phyloP scores from a whole-genome alignment of 805 yeast species.

The Sugiyamaella boreocaroliniensis region DNA sequence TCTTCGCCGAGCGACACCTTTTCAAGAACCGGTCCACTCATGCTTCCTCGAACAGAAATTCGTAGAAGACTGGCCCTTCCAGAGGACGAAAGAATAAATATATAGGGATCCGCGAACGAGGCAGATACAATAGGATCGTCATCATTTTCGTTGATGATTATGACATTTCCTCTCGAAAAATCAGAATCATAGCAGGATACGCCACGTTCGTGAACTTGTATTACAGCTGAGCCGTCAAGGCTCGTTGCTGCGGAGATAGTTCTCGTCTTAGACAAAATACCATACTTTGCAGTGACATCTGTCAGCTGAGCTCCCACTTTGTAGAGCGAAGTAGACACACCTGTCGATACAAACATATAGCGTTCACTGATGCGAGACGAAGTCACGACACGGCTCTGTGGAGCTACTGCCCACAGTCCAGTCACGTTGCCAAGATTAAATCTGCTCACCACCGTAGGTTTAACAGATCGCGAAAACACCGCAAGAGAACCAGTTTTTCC shows the following conservation, averaged over 20 bases:
- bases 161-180: constrained; percentile 5
- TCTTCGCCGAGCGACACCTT: constrained; percentile 1
- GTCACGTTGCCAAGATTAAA: constrained; percentile 66
- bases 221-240: constrained; percentile 47
- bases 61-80: constrained; percentile 11
- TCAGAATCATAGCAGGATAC: constrained; percentile 44
- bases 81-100: constrained; percentile 22
- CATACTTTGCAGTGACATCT: constrained; percentile 33
- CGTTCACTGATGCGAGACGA: constrained; percentile 40
- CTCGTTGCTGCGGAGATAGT: constrained; percentile 65
- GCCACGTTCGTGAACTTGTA: constrained; percentile 67
- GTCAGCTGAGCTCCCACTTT: constrained; percentile 40
- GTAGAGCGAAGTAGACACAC: constrained; percentile 36
- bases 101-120: constrained; percentile 24
- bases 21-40: constrained; percentile 2
- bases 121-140: constrained; percentile 13
- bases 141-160: not conserved
- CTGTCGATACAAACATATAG: constrained; percentile 67
- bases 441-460: constrained; percentile 61
- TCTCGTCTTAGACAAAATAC: constrained; percentile 54
- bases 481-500: constrained; percentile 49
- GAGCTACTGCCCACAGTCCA: constrained; percentile 16
- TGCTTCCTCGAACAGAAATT: constrained; percentile 4
- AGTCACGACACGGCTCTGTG: constrained; percentile 10
- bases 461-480: constrained; percentile 58